Percentiles rank a stretch among this genome's conserved stretches.
phyloP scores from a whole-genome alignment of 1,284 basidiomycete genomes.

The Ustilago xerochloae region DNA sequence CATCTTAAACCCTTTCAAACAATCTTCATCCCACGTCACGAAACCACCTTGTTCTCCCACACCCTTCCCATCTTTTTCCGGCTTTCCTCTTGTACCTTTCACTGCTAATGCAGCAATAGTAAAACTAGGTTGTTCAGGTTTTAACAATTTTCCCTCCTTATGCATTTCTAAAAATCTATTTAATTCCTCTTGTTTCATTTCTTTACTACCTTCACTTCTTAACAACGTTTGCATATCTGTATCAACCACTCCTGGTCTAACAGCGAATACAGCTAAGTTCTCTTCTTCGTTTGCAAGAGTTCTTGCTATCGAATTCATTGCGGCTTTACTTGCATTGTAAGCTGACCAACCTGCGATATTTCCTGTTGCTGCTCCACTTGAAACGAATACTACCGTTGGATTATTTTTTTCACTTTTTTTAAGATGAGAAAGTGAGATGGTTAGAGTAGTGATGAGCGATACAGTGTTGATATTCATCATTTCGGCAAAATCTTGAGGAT shows the following conservation, averaged over 20 bases:
- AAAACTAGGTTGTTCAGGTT: conserved; percentile 73
- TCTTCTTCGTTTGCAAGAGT: conserved; percentile 85
- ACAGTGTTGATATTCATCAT: conserved; percentile 85
- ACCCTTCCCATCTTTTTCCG: conserved; percentile 56
- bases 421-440: conserved; percentile 76
- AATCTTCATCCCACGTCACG: conserved; percentile 72
- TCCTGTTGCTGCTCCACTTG: conserved; percentile 81
- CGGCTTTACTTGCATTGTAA: conserved; percentile 77
- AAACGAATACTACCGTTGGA: conserved; percentile 77
- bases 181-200: conserved; percentile 70
- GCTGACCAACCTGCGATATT: conserved; percentile 78
- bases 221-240: conserved; percentile 58
- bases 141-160: conserved; percentile 74
- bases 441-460: conserved; percentile 78
- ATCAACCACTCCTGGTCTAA: conserved; percentile 86
- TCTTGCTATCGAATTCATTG: conserved; percentile 82
- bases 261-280: conserved; percentile 77
- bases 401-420: conserved; percentile 70
- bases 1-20: conserved; percentile 18
- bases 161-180: conserved; percentile 75
- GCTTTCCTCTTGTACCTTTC: conserved; percentile 70
- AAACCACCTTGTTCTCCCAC: conserved; percentile 74
- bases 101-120: conserved; percentile 74
- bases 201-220: neutral
- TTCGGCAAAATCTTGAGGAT: conserved; percentile 73